A percentile compares a stretch with the other conserved stretches of the same genome.
Conservation (phyloP, 1,284 basidiomycete species). For the Cutaneotrichosporon curvatum region DNA sequence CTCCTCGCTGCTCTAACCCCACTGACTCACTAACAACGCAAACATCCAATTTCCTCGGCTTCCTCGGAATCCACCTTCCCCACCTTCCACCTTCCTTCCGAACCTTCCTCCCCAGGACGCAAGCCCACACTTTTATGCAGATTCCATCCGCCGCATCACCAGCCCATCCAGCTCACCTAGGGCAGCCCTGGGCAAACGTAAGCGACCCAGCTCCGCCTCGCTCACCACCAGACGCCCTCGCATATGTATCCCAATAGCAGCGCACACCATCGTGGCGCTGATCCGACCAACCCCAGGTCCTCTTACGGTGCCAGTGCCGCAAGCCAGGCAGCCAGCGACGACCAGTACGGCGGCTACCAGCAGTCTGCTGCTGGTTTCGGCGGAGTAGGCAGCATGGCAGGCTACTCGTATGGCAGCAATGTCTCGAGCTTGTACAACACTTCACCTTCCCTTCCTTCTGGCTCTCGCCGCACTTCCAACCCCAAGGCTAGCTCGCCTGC, state of each 20-base stretch:
- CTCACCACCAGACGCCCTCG: constrained; percentile 5
- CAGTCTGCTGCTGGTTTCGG: constrained; percentile 16
- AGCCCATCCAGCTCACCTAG: constrained; percentile 17
- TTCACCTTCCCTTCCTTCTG: constrained; percentile 21
- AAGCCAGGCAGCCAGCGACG: constrained; percentile 19
- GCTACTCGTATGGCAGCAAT: constrained; percentile 5
- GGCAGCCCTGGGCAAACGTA: constrained; percentile 23
- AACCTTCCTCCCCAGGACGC: too few relatives aligned
- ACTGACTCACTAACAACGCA: too few relatives aligned
- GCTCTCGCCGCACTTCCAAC: constrained; percentile 26
- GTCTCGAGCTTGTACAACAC: constrained; percentile 20
- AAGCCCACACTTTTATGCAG: constrained; percentile 25
- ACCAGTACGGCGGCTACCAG: constrained; percentile 18
- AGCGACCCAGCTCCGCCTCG: constrained; percentile 3
- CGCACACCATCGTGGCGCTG: constrained; percentile 20
- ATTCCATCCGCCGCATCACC: constrained; percentile 18
- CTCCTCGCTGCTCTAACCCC: too few relatives aligned
- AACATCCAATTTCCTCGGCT: too few relatives aligned
- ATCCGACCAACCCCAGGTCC: constrained; percentile 28
- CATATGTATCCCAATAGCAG: constrained; percentile 25
- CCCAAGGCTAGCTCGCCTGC: constrained; percentile 21
- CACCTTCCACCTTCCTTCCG: too few relatives aligned
- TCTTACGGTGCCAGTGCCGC: constrained; percentile 19
- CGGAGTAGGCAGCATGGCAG: constrained; percentile 20
- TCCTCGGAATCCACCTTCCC: too few relatives aligned